Evolutionary conservation across 163 green algal species (phyloP), one percentile per base, ranked within the genome.

Genomic region (Chlamydomonas reinhardtii): DNA sequence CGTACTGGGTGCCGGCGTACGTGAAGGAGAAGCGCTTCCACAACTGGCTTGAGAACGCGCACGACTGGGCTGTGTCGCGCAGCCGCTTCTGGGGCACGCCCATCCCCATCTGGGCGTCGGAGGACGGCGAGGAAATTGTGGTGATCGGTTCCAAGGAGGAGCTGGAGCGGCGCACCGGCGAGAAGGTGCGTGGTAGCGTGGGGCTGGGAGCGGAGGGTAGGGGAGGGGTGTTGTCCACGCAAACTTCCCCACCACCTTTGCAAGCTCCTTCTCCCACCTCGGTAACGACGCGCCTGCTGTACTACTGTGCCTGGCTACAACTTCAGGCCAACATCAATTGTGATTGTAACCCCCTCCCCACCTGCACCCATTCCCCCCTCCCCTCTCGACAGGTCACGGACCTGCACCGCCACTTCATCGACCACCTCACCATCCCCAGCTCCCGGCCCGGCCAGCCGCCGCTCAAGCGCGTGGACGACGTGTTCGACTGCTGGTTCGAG

Each of bases 401-500:
- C 92, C 92, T 99, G 74, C 98, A 99, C 90, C 92, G 97, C 48
- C 98, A 99, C 93, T 98, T 98, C 91, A 99, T 99, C 88, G 98
- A 99, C 90, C 91, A 99, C 88, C 90, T 99, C 61, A 98, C 94
- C 70, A 99, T 99, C 89, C 98, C 98, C 70, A 97, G 92, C 70
- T 68, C 43, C 17, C 73, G 68, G 31, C 81, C 73, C 62, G 76
- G 82, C 31, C 82, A 81, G 76, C 88, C 76, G 25, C 76, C 71
- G 48, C 94, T 99, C 83, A 90, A 92, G 11, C 94, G 98, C 74
- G 92, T 99, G 27, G 96, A 99, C 29, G 97, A 99, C 68, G 98
- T 99, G 27, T 99, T 99, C 92, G 98, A 99, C 92, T 99, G 98
- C 92, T 99, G 98, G 98, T 99, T 99, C 89, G 98, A 99, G 94